phyloP scores from a whole-genome alignment of 495 filamentous ascomycete genomes.

The Hyaloscypha variabilis region DNA sequence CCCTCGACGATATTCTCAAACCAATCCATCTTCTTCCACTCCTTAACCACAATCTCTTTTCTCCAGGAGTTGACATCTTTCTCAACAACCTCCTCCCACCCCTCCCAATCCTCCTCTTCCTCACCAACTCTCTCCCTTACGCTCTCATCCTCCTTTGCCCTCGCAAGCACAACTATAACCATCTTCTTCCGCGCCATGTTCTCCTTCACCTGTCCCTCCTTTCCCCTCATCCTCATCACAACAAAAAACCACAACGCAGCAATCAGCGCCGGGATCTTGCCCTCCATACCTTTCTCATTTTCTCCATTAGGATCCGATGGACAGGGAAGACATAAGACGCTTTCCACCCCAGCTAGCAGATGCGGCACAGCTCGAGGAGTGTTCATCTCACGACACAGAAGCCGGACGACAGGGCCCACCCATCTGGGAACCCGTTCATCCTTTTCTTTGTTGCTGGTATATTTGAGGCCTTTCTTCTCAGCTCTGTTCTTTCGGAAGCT shows the following conservation, averaged over 20 bases:
- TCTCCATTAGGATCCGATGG: slow-evolving; percentile 30
- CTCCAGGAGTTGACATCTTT: slow-evolving; percentile 62
- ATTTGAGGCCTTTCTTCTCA: slow-evolving; percentile 43
- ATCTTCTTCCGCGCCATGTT: slow-evolving; percentile 43
- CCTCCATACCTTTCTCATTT: slow-evolving; percentile 32
- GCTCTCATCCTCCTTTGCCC: slow-evolving; percentile 39
- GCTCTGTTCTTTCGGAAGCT: slow-evolving; percentile 45
- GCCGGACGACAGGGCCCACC: slow-evolving; percentile 67
- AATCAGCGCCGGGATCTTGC: slow-evolving; percentile 55
- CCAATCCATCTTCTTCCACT: slow-evolving; percentile 73
- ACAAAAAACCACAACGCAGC: slow-evolving; percentile 71
- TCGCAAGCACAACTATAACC: slow-evolving; percentile 41
- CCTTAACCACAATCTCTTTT: slow-evolving; percentile 53
- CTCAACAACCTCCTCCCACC: slow-evolving; percentile 45
- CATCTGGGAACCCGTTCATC: slow-evolving; percentile 54
- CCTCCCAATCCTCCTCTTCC: slow-evolving; percentile 45
- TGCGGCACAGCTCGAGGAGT: slow-evolving; percentile 55
- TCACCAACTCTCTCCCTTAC: slow-evolving; percentile 39
- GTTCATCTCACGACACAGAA: slow-evolving; percentile 58
- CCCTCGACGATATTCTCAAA: slow-evolving; percentile 54
- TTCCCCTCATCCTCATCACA: slow-evolving; percentile 43
- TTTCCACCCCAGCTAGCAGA: slow-evolving; percentile 64
- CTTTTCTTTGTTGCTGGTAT: slow-evolving; percentile 15
- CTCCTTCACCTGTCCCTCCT: slow-evolving; percentile 40
- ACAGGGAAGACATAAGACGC: slow-evolving; percentile 44